Percentiles rank a stretch among this genome's conserved stretches.
These are phyloP conservation scores for Diplotaxis tenuifolia DNA, from an alignment of 345 rosid species.

Conservation along the genomic window DNA sequence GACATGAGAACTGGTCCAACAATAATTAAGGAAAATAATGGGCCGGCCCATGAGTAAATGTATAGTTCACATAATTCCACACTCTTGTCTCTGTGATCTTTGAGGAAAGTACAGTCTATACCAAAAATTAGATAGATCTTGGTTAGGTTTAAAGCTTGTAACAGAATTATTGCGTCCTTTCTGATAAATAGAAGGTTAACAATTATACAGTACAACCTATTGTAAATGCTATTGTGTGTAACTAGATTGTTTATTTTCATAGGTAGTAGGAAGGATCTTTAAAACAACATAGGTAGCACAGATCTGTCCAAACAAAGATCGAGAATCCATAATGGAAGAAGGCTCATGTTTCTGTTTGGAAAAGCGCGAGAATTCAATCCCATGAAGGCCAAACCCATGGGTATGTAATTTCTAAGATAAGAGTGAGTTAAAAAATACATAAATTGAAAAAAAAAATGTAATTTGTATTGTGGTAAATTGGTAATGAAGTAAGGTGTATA, in stretches of 20 bases:
- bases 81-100: not conserved
- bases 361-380: constrained; percentile 19
- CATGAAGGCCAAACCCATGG: too few relatives aligned
- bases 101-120: not conserved
- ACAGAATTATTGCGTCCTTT: not conserved
- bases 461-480: too few relatives aligned
- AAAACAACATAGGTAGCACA: constrained; percentile 27
- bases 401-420: too few relatives aligned
- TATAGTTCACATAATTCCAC: not conserved
- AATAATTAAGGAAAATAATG: not conserved
- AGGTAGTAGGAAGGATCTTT: constrained; percentile 13
- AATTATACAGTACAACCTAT: not conserved
- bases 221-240: not conserved
- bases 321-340: constrained; percentile 23
- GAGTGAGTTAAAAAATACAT: too few relatives aligned
- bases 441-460: too few relatives aligned
- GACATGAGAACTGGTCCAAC: not conserved
- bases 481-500: too few relatives aligned
- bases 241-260: not conserved
- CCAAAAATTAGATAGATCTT: not conserved
- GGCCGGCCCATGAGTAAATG: not conserved
- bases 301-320: constrained; percentile 31
- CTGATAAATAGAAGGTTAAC: not conserved
- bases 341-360: constrained; percentile 30
- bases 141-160: not conserved